Evolutionary conservation across 192 early-diverging fungal species (phyloP).

Genomic region (Cladochytrium replicatum): DNA sequence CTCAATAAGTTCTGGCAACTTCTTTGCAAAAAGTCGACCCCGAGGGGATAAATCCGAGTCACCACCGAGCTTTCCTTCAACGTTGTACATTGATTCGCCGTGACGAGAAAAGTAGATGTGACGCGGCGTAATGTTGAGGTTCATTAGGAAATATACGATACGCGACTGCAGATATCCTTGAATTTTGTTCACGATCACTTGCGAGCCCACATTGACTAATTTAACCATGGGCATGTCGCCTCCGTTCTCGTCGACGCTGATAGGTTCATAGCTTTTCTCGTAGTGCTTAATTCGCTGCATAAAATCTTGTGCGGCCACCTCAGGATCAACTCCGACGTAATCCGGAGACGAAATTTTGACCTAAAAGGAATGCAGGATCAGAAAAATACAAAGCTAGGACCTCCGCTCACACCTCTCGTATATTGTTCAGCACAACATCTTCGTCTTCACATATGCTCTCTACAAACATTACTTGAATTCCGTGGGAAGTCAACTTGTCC

Average conservation of each 20-base stretch:
- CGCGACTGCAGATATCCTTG: slow-evolving; percentile 91
- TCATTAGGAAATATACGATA: slow-evolving; percentile 99
- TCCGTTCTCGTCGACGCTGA: slow-evolving; percentile 44
- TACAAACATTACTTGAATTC: slow-evolving; percentile 91
- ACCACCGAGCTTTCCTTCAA: slow-evolving; percentile 87
- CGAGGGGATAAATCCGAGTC: slow-evolving; percentile 82
- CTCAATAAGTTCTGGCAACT: slow-evolving; percentile 72
- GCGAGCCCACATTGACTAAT: slow-evolving; percentile 82
- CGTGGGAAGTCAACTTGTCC: slow-evolving; percentile 56
- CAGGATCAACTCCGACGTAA: slow-evolving; percentile 75
- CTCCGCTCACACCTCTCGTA: slow-evolving; percentile 55
- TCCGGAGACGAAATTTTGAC: slow-evolving; percentile 94
- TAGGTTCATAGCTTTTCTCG: slow-evolving; percentile 79
- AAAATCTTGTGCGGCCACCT: slow-evolving; percentile 86
- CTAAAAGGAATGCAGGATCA: slow-evolving; percentile 1
- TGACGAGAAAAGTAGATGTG: slow-evolving; percentile 74
- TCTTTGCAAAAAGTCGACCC: slow-evolving; percentile 75
- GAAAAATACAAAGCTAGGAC: not conserved
- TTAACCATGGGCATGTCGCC: slow-evolving; percentile 74
- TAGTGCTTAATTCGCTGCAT: slow-evolving; percentile 87
- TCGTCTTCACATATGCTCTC: slow-evolving; percentile 91
- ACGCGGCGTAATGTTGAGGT: slow-evolving; percentile 91
- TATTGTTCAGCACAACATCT: slow-evolving; percentile 79
- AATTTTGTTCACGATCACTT: slow-evolving; percentile 88
- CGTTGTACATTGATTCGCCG: slow-evolving; percentile 92